phyloP scores from a whole-genome alignment of 2,329 filamentous ascomycete genomes.

The Ophiocordyceps camponoti-saundersi region DNA sequence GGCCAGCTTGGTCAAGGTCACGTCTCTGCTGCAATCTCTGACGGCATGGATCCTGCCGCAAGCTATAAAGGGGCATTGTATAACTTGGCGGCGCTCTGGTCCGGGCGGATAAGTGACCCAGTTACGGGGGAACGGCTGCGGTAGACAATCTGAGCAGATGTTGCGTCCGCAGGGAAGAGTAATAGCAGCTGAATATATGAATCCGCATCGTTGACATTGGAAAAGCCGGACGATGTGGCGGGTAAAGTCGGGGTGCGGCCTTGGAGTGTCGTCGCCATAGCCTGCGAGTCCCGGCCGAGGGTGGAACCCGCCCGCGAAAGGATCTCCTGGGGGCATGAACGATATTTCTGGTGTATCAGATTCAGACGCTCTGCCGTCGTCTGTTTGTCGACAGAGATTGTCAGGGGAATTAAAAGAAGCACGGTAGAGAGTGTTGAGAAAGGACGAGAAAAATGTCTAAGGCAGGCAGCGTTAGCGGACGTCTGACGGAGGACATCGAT shows the following conservation, averaged over 20 bases:
- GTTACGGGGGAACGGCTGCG: slow-evolving; percentile 42
- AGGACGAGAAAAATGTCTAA: too few relatives aligned
- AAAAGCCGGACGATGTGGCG: slow-evolving; percentile 43
- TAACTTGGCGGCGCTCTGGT: slow-evolving; percentile 48
- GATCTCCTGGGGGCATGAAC: slow-evolving; percentile 1
- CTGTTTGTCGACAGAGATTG: not conserved
- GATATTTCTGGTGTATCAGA: too few relatives aligned
- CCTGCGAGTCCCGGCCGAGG: not conserved
- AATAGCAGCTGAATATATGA: slow-evolving; percentile 48
- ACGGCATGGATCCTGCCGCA: slow-evolving; percentile 58
- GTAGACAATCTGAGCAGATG: slow-evolving; percentile 60
- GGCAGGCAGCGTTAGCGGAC: too few relatives aligned
- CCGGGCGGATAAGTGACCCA: slow-evolving; percentile 65
- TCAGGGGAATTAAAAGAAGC: too few relatives aligned
- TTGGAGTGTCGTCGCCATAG: not conserved
- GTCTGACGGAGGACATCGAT: too few relatives aligned
- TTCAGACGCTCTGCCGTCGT: not conserved
- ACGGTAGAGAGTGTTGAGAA: too few relatives aligned
- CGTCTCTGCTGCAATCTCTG: slow-evolving; percentile 62
- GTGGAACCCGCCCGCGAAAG: not conserved
- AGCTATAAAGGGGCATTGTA: slow-evolving; percentile 52
- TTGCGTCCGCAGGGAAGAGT: slow-evolving; percentile 70
- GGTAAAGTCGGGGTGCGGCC: not conserved
- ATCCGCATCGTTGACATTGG: slow-evolving; percentile 61
- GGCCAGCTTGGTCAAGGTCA: slow-evolving; percentile 57